Evolutionary conservation across 2,329 filamentous ascomycete species (phyloP), one percentile per base, ranked within the genome.

Genomic region (Alternaria rosae): DNA sequence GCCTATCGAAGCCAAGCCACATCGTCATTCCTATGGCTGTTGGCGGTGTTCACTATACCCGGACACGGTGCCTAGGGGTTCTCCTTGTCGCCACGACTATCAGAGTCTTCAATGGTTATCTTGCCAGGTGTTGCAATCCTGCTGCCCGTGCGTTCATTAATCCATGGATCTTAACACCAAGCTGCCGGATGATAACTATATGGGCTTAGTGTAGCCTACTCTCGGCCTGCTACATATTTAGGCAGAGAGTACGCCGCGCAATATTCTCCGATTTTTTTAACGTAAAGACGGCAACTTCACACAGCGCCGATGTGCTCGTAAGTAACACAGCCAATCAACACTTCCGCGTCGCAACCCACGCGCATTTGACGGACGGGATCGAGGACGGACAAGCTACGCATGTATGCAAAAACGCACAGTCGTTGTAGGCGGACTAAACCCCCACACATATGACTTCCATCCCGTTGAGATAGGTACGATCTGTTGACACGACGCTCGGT

Each of bases 391-490:
- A 54, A 48, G n/a, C 21, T 53, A 42, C 42, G 30, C 17, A 35
- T 44, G 32, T 28, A 56, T 54, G 32, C 57, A 17, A 56, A 56
- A 26, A n/a, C 20, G 17, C 48, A 28, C 57, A 60, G 30, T 50
- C 20, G 35, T 28, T 23, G 21, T 26, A 17, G n/a, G 23, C 47
- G 43, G 21, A 38, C 43, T 17, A 44, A 44, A n/a, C 35, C 50
- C 28, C 54, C 48, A 60, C 57, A 56, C 21, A 28, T 50, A 32
- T 44, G 42, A 30, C 21, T 57, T 45, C 30, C 17, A 15, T 20
- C 21, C 23, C 30, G 26, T 52, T 38, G 20, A 45, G 26, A 20
- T 21, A 44, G 41, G 32, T 44, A 35, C 26, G 38, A 17, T 32
- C 21, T 45, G 41, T 13, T 50, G 23, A 30, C 25, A 32, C 28